Base-by-base conservation (phyloP, 768 basidiomycete species). In the Cystobasidium tubakii region DNA sequence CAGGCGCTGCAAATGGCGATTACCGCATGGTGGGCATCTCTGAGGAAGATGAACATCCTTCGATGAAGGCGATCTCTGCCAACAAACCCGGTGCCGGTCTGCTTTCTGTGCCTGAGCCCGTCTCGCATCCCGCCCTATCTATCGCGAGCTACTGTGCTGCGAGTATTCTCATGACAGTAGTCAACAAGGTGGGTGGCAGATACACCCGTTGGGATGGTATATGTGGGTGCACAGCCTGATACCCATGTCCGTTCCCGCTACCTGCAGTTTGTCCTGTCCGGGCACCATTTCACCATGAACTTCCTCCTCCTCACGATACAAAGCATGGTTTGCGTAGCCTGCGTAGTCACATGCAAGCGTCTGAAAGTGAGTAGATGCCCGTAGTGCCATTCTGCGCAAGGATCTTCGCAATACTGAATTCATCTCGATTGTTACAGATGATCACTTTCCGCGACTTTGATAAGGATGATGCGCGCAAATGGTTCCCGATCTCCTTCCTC, bases 111-210 rank as follows among this genome's bases (percentile, higher is more conserved):
- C 63, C 63, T 15, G 63, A 65, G 23, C 21, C 34, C 7, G 25
- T 36, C 15, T 57, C 50, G 54, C 73, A 74, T 34, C 73, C 73
- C 6, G 76, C 77, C 23, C 84, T 89, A 34, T 88, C 96, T 39
- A 89, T 97, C 75, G 75, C 88, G 73, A 90, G 89, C 79, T 98
- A 97, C 81, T 98, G 96, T 80, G 74, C 90, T 17, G 91, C 94
- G 0, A 92, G 91, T 0, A 95, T 98, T 76, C 82, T 94, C 62
- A 99, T 99, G 96, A 99, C 96, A 0, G 85, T 98, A 55, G 87
- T 95, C 76, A 97, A 97, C 84, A 97, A 97, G 85, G 94, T 92
- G 62, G 25, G 82, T 78, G n/a, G n/a, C n/a, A n/a, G n/a, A n/a
- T n/a, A n/a, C n/a, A n/a, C n/a, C n/a, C n/a, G n/a, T n/a, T n/a